Conservation (phyloP, 1,284 basidiomycete species). For the Serendipita sp. region DNA sequence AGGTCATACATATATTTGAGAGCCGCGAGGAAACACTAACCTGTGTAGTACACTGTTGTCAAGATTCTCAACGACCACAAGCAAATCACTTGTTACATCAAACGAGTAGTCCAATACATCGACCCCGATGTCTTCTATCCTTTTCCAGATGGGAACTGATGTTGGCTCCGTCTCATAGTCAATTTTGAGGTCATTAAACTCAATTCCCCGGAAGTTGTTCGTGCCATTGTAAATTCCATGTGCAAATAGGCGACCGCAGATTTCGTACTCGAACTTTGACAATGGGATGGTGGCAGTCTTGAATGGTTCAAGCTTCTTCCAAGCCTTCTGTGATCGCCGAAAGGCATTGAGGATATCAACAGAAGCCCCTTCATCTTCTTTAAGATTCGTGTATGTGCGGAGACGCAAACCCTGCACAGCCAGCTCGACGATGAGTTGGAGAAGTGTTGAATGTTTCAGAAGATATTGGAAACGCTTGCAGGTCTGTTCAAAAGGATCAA, state of each 20-base stretch:
- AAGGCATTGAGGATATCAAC: background rate
- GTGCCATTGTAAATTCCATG: background rate
- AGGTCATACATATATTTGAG: background rate
- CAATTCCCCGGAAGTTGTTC: background rate
- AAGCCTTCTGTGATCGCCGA: background rate
- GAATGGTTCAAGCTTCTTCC: background rate
- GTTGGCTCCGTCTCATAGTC: background rate
- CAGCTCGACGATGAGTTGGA: background rate
- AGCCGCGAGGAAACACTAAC: background rate
- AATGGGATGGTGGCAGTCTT: background rate
- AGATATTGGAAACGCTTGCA: background rate
- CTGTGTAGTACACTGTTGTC: background rate
- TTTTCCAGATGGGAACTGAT: background rate
- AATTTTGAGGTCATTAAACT: background rate
- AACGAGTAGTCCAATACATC: background rate
- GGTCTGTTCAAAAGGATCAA: background rate
- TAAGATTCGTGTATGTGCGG: background rate
- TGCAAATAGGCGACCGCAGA: background rate
- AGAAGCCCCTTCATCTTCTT: background rate
- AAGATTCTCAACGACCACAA: background rate
- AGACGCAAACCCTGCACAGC: conserved; percentile 3
- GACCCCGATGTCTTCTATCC: background rate
- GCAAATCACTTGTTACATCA: background rate
- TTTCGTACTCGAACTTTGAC: background rate
- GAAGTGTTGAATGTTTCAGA: background rate